Conservation (phyloP, 148 eudicot species). For the Fagopyrum homotropicum region DNA sequence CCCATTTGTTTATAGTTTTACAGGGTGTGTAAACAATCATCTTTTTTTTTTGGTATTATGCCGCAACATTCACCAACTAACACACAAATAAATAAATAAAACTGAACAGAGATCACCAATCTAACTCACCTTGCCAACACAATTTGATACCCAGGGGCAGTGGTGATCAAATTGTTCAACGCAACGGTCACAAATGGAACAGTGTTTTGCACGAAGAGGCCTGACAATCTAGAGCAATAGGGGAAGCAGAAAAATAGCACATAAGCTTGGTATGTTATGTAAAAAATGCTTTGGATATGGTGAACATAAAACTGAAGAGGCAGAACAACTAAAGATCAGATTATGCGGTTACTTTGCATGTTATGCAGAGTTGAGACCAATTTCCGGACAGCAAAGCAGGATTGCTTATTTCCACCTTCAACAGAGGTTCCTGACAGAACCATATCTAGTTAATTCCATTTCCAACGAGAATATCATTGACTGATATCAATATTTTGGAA, state of each 20-base stretch:
- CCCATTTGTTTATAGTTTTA: not conserved
- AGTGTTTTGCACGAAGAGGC: slow-evolving; percentile 96
- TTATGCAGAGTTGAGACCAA: slow-evolving; percentile 97
- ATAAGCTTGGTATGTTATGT: not conserved
- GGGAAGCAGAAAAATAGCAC: slow-evolving; percentile 8
- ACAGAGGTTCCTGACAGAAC: slow-evolving; percentile 64
- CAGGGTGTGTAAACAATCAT: not conserved
- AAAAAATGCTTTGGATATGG: not conserved
- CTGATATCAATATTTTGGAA: not conserved
- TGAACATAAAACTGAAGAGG: not conserved
- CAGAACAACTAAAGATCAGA: not conserved
- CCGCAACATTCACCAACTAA: not conserved
- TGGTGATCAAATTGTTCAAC: slow-evolving; percentile 99
- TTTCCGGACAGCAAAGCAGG: slow-evolving; percentile 90
- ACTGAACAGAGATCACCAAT: slow-evolving; percentile 2
- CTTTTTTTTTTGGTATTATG: not conserved
- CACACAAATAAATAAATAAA: not conserved
- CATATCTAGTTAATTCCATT: not conserved
- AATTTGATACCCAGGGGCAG: slow-evolving; percentile 99
- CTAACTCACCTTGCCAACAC: slow-evolving; percentile 80
- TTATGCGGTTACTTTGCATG: slow-evolving; percentile 66
- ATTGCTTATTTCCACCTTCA: slow-evolving; percentile 76
- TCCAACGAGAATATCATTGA: not conserved
- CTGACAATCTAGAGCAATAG: slow-evolving; percentile 63
- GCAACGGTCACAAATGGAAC: slow-evolving; percentile 98